Conservation (phyloP, 1,284 basidiomycete species). For the Thecaphora thlaspeos region DNA sequence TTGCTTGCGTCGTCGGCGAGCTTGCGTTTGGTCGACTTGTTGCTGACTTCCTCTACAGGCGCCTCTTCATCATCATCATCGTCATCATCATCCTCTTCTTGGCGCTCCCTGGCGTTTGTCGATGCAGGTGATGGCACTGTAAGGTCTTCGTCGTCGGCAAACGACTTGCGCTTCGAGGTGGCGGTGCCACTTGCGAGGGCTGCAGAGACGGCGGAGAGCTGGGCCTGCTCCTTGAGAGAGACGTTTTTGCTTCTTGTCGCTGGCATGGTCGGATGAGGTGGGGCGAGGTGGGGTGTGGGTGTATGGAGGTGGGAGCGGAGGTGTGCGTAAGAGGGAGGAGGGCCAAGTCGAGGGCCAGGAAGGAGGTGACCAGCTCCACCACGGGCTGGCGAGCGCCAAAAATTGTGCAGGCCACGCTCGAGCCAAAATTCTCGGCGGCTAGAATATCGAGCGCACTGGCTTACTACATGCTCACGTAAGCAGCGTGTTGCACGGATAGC, state of each 20-base stretch:
- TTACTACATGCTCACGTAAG: too few relatives aligned
- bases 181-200: constrained; percentile 15
- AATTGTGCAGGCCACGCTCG: too few relatives aligned
- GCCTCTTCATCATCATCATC: constrained; percentile 25
- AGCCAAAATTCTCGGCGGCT: too few relatives aligned
- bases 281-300: too few relatives aligned
- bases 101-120: background rate
- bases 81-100: constrained; percentile 4
- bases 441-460: too few relatives aligned
- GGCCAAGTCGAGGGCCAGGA: too few relatives aligned
- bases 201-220: constrained; percentile 9
- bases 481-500: too few relatives aligned
- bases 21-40: constrained; percentile 21
- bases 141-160: constrained; percentile 30
- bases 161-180: constrained; percentile 18
- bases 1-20: constrained; percentile 14
- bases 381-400: too few relatives aligned
- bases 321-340: too few relatives aligned
- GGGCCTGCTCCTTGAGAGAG: background rate
- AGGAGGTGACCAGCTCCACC: too few relatives aligned
- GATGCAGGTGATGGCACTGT: background rate
- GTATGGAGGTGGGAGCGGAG: background rate
- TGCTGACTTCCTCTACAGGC: constrained; percentile 38
- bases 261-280: background rate
- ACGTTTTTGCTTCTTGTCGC: background rate